These are phyloP conservation scores for Malassezia pachydermatis DNA, from an alignment of 1,284 basidiomycete genomes.

Conservation along the genomic window DNA sequence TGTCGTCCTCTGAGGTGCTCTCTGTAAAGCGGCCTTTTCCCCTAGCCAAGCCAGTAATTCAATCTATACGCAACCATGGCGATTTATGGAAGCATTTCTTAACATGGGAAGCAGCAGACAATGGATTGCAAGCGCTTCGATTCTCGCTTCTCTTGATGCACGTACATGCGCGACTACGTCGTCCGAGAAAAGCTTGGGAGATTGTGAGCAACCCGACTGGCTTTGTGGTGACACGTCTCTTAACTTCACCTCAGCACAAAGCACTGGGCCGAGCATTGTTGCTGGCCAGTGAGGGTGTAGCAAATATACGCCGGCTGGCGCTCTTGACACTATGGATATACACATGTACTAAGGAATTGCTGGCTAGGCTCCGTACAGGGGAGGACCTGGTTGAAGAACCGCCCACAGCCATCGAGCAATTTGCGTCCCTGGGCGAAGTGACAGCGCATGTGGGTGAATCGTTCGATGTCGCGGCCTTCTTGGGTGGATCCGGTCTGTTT, in stretches of 20 bases:
- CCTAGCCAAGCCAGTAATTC: not conserved
- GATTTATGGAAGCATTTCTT: constrained; percentile 1
- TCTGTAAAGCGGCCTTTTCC: not conserved
- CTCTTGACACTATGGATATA: constrained; percentile 3
- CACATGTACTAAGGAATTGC: not conserved
- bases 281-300: constrained; percentile 12
- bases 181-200: not conserved
- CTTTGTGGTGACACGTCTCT: not conserved
- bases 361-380: not conserved
- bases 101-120: constrained; percentile 13
- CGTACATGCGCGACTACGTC: not conserved
- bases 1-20: not conserved
- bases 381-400: not conserved
- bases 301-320: constrained; percentile 15
- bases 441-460: constrained; percentile 22
- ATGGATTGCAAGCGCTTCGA: constrained; percentile 11
- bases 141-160: constrained; percentile 9
- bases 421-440: constrained; percentile 7
- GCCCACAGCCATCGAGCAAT: not conserved
- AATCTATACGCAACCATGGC: no score
- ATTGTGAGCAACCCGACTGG: not conserved
- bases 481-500: constrained; percentile 28
- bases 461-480: constrained; percentile 28
- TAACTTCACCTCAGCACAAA: not conserved
- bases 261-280: not conserved